phyloP scores from a whole-genome alignment of 164 flowering plant genomes.

The Hamamelis virginiana region DNA sequence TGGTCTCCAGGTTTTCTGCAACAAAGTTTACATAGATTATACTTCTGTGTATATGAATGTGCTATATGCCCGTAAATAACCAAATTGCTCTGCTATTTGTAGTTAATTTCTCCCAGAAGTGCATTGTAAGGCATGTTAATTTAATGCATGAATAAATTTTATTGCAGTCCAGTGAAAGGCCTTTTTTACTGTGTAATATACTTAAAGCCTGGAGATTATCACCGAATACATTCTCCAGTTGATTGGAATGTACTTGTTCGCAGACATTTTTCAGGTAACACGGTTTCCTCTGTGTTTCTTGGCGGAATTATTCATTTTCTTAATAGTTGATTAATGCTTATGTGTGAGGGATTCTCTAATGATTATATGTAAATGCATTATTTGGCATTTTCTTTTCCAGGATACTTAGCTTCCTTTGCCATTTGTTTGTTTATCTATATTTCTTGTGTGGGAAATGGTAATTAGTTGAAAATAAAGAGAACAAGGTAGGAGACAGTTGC shows the following conservation, averaged over 20 bases:
- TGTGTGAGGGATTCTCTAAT: neutral
- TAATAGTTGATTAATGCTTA: neutral
- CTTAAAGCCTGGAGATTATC: conserved; percentile 91
- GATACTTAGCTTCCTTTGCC: neutral
- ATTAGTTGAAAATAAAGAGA: neutral
- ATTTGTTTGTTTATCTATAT: neutral
- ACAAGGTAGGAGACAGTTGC: neutral
- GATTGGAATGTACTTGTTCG: conserved; percentile 82
- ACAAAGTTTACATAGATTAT: no score
- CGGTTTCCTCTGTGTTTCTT: neutral
- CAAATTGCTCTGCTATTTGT: neutral
- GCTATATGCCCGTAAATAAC: no score
- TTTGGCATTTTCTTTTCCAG: neutral
- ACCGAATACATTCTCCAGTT: conserved; percentile 88
- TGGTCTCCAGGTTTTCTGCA: no score
- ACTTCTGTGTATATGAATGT: no score
- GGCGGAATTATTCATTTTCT: neutral
- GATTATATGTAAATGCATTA: neutral
- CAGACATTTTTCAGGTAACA: conserved; percentile 84
- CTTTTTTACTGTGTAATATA: conserved; percentile 93
- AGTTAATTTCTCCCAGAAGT: neutral
- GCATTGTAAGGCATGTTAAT: neutral
- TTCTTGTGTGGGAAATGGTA: neutral
- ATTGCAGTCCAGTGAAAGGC: conserved; percentile 84
- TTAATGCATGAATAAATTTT: conserved; percentile 12